A percentile compares a stretch with the other conserved stretches of the same genome.
phyloP scores from a whole-genome alignment of 2,329 filamentous ascomycete species.

The Chaetomiaceae sp. region DNA sequence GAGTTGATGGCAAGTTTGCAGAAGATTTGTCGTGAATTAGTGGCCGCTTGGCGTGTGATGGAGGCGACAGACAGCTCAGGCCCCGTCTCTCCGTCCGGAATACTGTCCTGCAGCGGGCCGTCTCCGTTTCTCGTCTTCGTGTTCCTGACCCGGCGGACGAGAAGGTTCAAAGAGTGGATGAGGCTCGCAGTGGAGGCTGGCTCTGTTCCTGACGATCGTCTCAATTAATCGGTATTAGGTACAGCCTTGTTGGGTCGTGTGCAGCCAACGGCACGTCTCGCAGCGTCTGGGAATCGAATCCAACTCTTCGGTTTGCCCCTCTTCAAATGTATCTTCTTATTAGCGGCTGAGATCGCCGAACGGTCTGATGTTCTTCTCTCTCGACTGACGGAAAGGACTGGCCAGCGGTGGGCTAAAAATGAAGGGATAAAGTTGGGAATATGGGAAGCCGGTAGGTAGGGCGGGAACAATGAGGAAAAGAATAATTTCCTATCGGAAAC shows the following conservation, averaged over 20 bases:
- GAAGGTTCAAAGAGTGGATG: too few species aligned
- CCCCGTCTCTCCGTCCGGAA: not conserved
- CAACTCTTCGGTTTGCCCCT: conserved; percentile 17
- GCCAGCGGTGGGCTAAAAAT: conserved; percentile 13
- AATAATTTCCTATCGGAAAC: not conserved
- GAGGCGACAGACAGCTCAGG: not conserved
- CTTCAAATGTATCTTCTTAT: conserved; percentile 5
- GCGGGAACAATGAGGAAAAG: conserved; percentile 16
- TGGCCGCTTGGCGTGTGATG: conserved; percentile 26
- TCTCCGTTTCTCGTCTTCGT: not conserved
- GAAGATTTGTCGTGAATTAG: conserved; percentile 16
- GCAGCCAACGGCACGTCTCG: conserved; percentile 22
- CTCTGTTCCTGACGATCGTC: conserved; percentile 18
- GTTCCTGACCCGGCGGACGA: not conserved
- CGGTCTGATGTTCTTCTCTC: not conserved
- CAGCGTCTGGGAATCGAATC: conserved; percentile 22
- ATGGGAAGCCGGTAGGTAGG: not conserved
- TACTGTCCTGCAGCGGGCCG: conserved; percentile 16
- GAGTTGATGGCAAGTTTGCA: conserved; percentile 14
- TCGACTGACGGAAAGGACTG: conserved; percentile 11
- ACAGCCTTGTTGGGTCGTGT: conserved; percentile 15
- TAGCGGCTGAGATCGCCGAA: not conserved
- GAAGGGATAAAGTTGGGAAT: conserved; percentile 1
- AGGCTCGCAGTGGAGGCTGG: conserved; percentile 16
- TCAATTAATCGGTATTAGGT: conserved; percentile 9